Evolutionary conservation across 139 green algal genomes (phyloP), one percentile per base, ranked within the genome.

Genomic region (Raphidocelis subcapitata): DNA sequence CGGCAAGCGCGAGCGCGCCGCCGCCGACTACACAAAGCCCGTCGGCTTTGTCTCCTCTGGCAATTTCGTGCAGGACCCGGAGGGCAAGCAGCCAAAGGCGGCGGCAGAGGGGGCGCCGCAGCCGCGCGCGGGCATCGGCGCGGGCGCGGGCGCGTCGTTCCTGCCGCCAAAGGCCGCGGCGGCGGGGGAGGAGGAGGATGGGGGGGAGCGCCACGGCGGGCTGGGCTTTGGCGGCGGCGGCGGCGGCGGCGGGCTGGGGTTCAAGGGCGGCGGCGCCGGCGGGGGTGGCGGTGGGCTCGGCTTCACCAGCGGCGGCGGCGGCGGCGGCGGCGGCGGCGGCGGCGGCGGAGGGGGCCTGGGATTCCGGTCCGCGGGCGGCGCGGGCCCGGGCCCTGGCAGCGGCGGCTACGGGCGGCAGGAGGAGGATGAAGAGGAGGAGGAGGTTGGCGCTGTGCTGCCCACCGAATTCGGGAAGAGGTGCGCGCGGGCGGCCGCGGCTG

Each of bases 11-110:
- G 74, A 80, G 29, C 65, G 72, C 14, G 60, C 52, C 44, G 76
- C 68, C 21, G 62, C 57, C 52, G 77, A 75, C 62, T 79, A 92
- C 61, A 80, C 78, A 23, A 92, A 88, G 56, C 91, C 93, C 0
- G 90, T 97, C 0, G 80, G 71, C n/a, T 97, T 97, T 68, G 88
- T 97, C 1, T 92, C 86, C n/a, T 89, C 73, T 4, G 90, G 90
- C 41, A 76, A 77, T 0, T 68, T 80, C 20, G 73, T 77, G 0
- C 72, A 79, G 57, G 60, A 82, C 36, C 56, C 65, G 3, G 28
- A 71, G 44, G 41, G 62, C n/a, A 44, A 62, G 28, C 32, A 63
- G 37, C 5, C 28, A 29, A 57, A 55, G 23, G 31, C 5, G 32
- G n/a, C 14, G 18, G 49, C 36, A 35, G 54, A n/a, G 49, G 29